These are phyloP conservation scores for Talaromyces liani DNA, from an alignment of 495 filamentous ascomycete species.

Conservation along the genomic window DNA sequence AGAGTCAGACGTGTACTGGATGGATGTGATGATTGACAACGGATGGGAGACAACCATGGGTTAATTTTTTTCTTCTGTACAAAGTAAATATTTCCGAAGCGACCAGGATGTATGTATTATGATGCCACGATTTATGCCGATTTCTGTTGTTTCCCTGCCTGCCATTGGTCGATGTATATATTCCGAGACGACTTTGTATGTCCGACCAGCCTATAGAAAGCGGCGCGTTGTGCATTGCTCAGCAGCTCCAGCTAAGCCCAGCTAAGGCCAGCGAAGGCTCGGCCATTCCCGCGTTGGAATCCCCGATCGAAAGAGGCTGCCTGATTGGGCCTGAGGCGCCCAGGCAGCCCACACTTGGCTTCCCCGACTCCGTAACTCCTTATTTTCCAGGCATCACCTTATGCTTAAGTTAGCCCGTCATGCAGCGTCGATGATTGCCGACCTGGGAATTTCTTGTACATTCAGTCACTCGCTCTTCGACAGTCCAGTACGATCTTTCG, in stretches of 20 bases:
- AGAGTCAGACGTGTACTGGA: slow-evolving; percentile 37
- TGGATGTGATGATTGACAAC: slow-evolving; percentile 52
- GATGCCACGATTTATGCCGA: neutral
- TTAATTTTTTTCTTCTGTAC: slow-evolving; percentile 13
- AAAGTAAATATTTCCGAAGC: slow-evolving; percentile 4
- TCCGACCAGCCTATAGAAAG: neutral
- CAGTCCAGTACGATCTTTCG: neutral
- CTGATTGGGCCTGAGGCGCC: neutral
- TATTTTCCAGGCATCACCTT: neutral
- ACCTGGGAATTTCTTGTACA: neutral
- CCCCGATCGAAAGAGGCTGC: neutral
- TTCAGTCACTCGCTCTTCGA: neutral
- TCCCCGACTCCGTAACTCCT: neutral
- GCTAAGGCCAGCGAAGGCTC: neutral
- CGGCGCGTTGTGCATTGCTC: neutral
- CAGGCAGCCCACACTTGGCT: neutral
- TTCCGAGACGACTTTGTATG: neutral
- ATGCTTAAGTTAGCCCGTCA: too few relatives aligned
- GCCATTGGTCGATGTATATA: neutral
- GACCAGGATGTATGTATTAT: slow-evolving; percentile 1
- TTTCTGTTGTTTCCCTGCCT: neutral
- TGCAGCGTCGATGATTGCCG: neutral
- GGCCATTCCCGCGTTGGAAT: neutral
- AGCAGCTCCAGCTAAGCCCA: neutral
- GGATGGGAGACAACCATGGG: slow-evolving; percentile 54